A percentile compares a stretch with the other conserved stretches of the same genome.
Conservation (phyloP, 2,329 filamentous ascomycete species). For the Microcyclospora pomicola region DNA sequence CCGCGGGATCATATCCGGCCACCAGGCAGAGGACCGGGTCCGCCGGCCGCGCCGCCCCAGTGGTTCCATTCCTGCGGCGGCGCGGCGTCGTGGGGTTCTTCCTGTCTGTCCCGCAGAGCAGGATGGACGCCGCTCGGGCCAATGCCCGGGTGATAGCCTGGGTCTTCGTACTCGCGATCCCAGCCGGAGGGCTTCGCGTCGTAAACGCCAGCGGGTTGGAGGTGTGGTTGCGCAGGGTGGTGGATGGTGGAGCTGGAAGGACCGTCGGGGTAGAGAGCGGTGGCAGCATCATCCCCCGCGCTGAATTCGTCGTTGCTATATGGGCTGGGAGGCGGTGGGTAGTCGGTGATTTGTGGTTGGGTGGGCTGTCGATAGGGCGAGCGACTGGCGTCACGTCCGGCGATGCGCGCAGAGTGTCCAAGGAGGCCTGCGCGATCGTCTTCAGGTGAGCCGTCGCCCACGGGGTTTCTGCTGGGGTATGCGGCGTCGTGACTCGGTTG, state of each 20-base stretch:
- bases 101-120: constrained; percentile 1
- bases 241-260: background rate
- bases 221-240: background rate
- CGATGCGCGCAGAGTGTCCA: constrained; percentile 8
- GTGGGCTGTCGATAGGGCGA: constrained; percentile 7
- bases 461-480: constrained; percentile 1
- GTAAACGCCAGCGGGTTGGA: background rate
- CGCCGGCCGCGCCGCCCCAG: constrained; percentile 2
- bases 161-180: background rate
- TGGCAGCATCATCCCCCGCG: constrained; percentile 3
- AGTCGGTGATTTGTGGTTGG: background rate
- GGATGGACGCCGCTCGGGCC: constrained; percentile 2
- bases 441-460: constrained; percentile 6
- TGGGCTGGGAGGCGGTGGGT: background rate
- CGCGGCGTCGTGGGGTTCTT: background rate
- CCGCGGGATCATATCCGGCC: no score
- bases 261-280: constrained; percentile 1
- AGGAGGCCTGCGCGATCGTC: constrained; percentile 18
- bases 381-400: constrained; percentile 2
- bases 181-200: constrained; percentile 1
- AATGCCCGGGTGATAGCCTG: constrained; percentile 1
- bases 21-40: background rate
- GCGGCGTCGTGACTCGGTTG: constrained; percentile 4
- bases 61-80: constrained; percentile 7
- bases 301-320: constrained; percentile 4